Conservation (phyloP, 495 filamentous ascomycete species). For the Cercophora newfieldiana region DNA sequence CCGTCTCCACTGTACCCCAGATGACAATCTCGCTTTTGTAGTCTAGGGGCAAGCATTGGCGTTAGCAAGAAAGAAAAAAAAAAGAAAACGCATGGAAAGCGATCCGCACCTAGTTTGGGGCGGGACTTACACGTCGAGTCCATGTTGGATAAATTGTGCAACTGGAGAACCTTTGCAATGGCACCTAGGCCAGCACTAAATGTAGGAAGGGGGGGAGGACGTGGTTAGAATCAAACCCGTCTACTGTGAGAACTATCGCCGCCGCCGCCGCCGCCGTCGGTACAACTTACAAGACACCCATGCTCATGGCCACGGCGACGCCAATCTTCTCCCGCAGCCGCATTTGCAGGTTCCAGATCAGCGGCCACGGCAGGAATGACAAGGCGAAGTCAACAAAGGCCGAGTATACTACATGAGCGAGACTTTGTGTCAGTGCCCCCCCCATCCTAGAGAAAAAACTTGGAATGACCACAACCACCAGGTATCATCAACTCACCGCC, state of each 20-base stretch:
- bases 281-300: constrained; percentile 5
- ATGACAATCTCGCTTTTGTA: constrained; percentile 21
- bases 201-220: not conserved
- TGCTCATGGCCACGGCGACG: constrained; percentile 7
- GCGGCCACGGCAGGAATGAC: not conserved
- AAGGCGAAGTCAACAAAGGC: not conserved
- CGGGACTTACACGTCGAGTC: constrained; percentile 16
- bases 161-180: constrained; percentile 23
- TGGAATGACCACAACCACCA: not conserved
- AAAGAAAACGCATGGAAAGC: too few relatives aligned
- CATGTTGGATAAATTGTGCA: constrained; percentile 13
- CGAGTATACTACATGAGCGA: not conserved
- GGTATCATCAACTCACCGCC: constrained; percentile 8
- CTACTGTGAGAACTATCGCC: too few relatives aligned
- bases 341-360: constrained; percentile 2
- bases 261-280: too few relatives aligned
- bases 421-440: not conserved
- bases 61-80: too few relatives aligned
- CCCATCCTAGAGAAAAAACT: not conserved
- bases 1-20: constrained; percentile 27
- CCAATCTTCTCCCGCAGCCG: not conserved
- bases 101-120: too few relatives aligned
- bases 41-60: constrained; percentile 1
- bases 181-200: constrained; percentile 23
- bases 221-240: too few relatives aligned